Conservation (phyloP, 2,329 filamentous ascomycete species). For the Alternaria tenuissima region DNA sequence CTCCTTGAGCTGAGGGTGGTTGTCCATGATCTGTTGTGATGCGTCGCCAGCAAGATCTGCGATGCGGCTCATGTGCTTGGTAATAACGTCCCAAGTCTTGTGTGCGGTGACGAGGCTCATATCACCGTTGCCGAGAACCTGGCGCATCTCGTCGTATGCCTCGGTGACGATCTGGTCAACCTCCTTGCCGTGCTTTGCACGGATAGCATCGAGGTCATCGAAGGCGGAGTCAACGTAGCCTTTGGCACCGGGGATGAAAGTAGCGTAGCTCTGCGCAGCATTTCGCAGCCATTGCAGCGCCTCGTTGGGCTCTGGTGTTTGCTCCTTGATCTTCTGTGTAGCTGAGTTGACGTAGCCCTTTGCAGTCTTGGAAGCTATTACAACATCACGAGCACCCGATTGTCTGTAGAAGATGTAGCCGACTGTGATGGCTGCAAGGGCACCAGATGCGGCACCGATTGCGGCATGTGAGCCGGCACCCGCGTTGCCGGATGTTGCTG, state of each 20-base stretch:
- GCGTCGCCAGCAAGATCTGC: slow-evolving; percentile 70
- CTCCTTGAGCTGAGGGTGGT: slow-evolving; percentile 76
- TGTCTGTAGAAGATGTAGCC: slow-evolving; percentile 64
- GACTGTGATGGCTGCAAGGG: slow-evolving; percentile 55
- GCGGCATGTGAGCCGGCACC: slow-evolving; percentile 51
- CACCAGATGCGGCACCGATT: slow-evolving; percentile 61
- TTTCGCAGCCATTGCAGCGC: slow-evolving; percentile 71
- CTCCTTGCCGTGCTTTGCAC: slow-evolving; percentile 72
- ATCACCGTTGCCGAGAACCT: slow-evolving; percentile 65
- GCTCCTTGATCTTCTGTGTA: slow-evolving; percentile 67
- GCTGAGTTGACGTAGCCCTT: slow-evolving; percentile 68
- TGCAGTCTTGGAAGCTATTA: slow-evolving; percentile 63
- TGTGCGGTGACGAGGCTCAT: slow-evolving; percentile 69
- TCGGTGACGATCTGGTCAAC: slow-evolving; percentile 73
- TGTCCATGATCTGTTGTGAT: slow-evolving; percentile 70
- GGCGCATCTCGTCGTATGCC: slow-evolving; percentile 72
- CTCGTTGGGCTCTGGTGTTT: slow-evolving; percentile 71
- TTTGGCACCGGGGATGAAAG: slow-evolving; percentile 75
- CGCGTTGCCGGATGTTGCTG: slow-evolving; percentile 30
- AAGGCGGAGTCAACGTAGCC: slow-evolving; percentile 74
- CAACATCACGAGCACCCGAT: slow-evolving; percentile 60
- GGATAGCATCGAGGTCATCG: slow-evolving; percentile 73
- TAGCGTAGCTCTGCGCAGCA: slow-evolving; percentile 73
- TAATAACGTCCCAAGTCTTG: slow-evolving; percentile 68
- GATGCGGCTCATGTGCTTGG: slow-evolving; percentile 68